Base-by-base conservation (phyloP, 805 yeast species). In the Helenozyma baotianmanensis region DNA sequence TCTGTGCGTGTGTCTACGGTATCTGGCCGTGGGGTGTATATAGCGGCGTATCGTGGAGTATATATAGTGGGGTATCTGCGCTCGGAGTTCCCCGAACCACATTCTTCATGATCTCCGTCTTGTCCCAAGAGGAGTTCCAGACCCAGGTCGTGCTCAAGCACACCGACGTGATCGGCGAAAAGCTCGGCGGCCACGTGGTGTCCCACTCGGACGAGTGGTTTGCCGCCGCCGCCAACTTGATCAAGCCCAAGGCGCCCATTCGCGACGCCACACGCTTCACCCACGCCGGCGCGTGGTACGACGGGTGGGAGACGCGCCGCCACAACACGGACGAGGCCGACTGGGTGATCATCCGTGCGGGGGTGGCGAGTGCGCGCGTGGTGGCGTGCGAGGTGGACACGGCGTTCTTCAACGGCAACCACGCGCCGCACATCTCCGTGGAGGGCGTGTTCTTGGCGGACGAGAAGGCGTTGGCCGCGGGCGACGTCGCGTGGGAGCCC, bases 231-330 rank as follows among this genome's bases (percentile, higher is more conserved):
- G 76, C 71, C 21, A 90, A 90, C 61, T 70, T 90, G 50, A 79
- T 88, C 56, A 80, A 84, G 53, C 89, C 96, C 23, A 72, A 70
- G 28, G 72, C 80, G 3, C 95, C 97, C 2, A 74, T 86, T 36
- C 69, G 94, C 51, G 95, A 87, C 48, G 81, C 83, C 9, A 82
- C 88, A 18, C 71, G 74, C 48, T 89, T 87, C 58, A 76, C 80
- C 2, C 82, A 74, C 39, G 75, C 89, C 3, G 97, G 97, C 32
- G 96, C 96, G 4, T 90, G 97, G 96, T 90, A 86, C 55, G 98
- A 90, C 48, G 98, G 98, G 14, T 90, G 97, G 97, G 97, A 90
- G 60, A 90, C 97, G 9, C 73, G 97, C 56, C 74, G 98, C 61
- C 98, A 90, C 68, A 90, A 90, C 58, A 62, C 76, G 1, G 84